Conservation (phyloP, 139 green algal genomes). For the Gonium pectorale region DNA sequence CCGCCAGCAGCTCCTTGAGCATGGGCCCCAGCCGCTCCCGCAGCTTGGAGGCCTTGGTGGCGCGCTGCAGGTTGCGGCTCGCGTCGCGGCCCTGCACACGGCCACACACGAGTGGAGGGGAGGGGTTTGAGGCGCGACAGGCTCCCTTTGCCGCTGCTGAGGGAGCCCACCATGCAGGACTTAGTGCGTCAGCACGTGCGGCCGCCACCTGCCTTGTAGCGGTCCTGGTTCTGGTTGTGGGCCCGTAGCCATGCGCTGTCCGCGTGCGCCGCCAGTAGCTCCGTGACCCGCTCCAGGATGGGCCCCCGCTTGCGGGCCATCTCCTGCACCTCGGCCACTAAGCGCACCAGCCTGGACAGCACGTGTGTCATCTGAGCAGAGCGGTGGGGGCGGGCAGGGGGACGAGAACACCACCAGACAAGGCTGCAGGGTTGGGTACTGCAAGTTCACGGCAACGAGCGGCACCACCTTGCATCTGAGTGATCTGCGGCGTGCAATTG, state of each 20-base stretch:
- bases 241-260: conserved; percentile 65
- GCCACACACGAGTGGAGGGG: not conserved
- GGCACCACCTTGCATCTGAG: too few relatives aligned
- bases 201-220: conserved; percentile 66
- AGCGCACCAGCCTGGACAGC: conserved; percentile 66
- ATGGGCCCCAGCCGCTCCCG: conserved; percentile 57
- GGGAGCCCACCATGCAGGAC: not conserved
- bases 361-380: conserved; percentile 59
- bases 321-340: conserved; percentile 61
- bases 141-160: too few relatives aligned
- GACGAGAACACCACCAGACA: too few relatives aligned
- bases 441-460: too few relatives aligned
- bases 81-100: conserved; percentile 68
- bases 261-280: conserved; percentile 53
- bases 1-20: conserved; percentile 38
- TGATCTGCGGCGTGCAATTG: too few relatives aligned
- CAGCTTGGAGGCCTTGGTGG: conserved; percentile 60
- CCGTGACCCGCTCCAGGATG: conserved; percentile 52
- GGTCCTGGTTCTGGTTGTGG: conserved; percentile 65
- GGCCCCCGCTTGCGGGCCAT: conserved; percentile 50
- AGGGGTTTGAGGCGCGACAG: not conserved
- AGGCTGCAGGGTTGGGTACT: too few relatives aligned
- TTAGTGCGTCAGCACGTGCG: not conserved
- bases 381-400: not conserved
- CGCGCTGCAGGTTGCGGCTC: conserved; percentile 65